Evolutionary conservation across 176 grass and related monocot genomes (phyloP).

Genomic region (Carex kokanica): DNA sequence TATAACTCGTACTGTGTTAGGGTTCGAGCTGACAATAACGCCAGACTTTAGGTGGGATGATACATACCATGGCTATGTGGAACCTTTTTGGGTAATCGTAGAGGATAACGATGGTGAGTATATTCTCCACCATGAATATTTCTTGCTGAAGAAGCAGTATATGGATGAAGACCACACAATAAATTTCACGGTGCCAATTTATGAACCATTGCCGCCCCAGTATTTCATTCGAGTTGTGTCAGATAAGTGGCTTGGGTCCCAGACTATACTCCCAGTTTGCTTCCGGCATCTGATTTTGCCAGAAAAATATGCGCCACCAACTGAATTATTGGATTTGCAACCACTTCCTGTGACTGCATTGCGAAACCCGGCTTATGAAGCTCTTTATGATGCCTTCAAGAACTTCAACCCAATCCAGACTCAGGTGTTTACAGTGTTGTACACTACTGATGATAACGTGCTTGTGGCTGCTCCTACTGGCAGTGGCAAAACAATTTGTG

Average conservation of each 20-base stretch:
- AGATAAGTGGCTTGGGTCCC: conserved; percentile 92
- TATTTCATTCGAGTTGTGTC: conserved; percentile 94
- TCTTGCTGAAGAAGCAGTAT: conserved; percentile 96
- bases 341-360: conserved; percentile 82
- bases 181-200: conserved; percentile 88
- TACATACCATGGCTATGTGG: conserved; percentile 84
- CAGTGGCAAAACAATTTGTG: conserved; percentile 96
- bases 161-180: conserved; percentile 90
- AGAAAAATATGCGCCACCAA: conserved; percentile 91
- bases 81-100: conserved; percentile 97
- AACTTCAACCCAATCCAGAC: conserved; percentile 99
- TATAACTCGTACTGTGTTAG: conserved; percentile 70
- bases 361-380: conserved; percentile 71
- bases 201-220: conserved; percentile 91
- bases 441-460: conserved; percentile 84
- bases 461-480: conserved; percentile 89
- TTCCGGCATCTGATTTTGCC: conserved; percentile 96
- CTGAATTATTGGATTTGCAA: conserved; percentile 95
- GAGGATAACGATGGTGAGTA: conserved; percentile 96
- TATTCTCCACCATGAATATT: conserved; percentile 98
- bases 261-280: conserved; percentile 92
- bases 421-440: conserved; percentile 90
- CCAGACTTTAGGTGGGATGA: conserved; percentile 98
- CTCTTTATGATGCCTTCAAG: conserved; percentile 80
- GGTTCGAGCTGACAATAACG: conserved; percentile 88